Percentiles rank a stretch among this genome's conserved stretches.
Conservation (phyloP, 148 eudicot species). For the Cornus kousa region DNA sequence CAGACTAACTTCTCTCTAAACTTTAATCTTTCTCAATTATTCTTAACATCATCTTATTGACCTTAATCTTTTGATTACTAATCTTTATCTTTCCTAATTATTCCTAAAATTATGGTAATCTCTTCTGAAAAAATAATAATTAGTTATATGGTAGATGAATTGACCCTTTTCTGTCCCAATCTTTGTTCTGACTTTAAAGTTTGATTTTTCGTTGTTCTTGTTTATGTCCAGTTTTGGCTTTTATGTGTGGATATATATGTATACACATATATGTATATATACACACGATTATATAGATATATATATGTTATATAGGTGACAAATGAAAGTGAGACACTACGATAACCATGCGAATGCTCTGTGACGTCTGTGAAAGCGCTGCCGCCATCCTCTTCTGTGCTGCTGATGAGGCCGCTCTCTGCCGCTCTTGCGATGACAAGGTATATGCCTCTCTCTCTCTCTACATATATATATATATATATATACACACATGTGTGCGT, state of each 20-base stretch:
- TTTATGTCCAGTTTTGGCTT: not conserved
- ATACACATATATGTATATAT: not conserved
- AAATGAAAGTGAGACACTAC: constrained; percentile 2
- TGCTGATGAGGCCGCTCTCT: constrained; percentile 51
- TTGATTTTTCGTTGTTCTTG: not conserved
- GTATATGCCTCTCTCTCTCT: constrained; percentile 7
- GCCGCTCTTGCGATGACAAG: constrained; percentile 42
- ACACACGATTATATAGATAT: too few relatives aligned
- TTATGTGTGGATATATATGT: not conserved
- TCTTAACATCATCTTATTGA: too few relatives aligned
- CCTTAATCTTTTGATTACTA: too few relatives aligned
- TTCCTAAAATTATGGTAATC: too few relatives aligned
- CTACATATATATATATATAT: too few relatives aligned
- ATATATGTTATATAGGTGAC: not conserved
- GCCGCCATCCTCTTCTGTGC: constrained; percentile 46
- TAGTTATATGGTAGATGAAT: too few relatives aligned
- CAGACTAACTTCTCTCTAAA: too few relatives aligned
- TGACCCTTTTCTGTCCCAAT: not conserved
- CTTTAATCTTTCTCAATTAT: too few relatives aligned
- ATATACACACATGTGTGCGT: too few relatives aligned
- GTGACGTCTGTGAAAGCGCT: constrained; percentile 47
- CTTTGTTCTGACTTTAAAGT: not conserved
- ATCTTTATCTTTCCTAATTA: too few relatives aligned
- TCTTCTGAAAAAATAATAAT: too few relatives aligned
- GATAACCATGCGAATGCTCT: constrained; percentile 33